These are phyloP conservation scores for Lasiodiplodia hormozganensis DNA, from an alignment of 2,329 filamentous ascomycete species.

Conservation along the genomic window DNA sequence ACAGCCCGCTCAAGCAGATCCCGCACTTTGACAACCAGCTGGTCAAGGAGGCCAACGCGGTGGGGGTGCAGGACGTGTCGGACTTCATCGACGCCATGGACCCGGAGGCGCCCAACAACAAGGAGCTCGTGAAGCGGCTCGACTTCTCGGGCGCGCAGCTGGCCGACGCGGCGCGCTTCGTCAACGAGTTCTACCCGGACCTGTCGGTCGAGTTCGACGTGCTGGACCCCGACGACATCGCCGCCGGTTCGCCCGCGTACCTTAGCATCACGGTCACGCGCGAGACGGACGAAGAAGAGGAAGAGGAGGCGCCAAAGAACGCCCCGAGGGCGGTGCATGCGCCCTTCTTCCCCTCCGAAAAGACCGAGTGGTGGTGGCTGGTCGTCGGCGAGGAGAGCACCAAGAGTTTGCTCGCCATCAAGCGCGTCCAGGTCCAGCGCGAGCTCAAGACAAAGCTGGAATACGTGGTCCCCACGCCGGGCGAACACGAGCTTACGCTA, in stretches of 20 bases:
- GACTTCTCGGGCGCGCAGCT: slow-evolving; percentile 82
- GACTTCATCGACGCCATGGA: slow-evolving; percentile 99
- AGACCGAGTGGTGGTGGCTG: slow-evolving; percentile 99
- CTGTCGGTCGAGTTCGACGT: slow-evolving; percentile 90
- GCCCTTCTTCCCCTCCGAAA: slow-evolving; percentile 89
- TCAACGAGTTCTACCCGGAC: slow-evolving; percentile 95
- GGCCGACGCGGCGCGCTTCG: slow-evolving; percentile 89
- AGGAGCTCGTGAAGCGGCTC: slow-evolving; percentile 79
- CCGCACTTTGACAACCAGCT: slow-evolving; percentile 88
- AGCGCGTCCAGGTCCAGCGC: slow-evolving; percentile 85
- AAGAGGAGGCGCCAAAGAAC: slow-evolving; percentile 78
- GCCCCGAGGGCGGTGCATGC: slow-evolving; percentile 73
- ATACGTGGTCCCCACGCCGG: slow-evolving; percentile 83
- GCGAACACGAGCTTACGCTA: slow-evolving; percentile 85
- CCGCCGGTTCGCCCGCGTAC: slow-evolving; percentile 80
- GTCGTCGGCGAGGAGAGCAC: slow-evolving; percentile 92
- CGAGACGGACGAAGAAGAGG: slow-evolving; percentile 75
- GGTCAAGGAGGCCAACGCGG: slow-evolving; percentile 81
- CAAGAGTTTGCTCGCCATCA: slow-evolving; percentile 88
- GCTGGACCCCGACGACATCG: slow-evolving; percentile 79
- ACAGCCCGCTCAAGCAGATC: slow-evolving; percentile 96
- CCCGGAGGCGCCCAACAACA: slow-evolving; percentile 77
- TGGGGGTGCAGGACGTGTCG: slow-evolving; percentile 88
- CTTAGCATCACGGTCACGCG: slow-evolving; percentile 85
- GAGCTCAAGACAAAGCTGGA: slow-evolving; percentile 82